Conservation (phyloP, 192 early-diverging fungal genomes). For the Rhizophagus sp. region DNA sequence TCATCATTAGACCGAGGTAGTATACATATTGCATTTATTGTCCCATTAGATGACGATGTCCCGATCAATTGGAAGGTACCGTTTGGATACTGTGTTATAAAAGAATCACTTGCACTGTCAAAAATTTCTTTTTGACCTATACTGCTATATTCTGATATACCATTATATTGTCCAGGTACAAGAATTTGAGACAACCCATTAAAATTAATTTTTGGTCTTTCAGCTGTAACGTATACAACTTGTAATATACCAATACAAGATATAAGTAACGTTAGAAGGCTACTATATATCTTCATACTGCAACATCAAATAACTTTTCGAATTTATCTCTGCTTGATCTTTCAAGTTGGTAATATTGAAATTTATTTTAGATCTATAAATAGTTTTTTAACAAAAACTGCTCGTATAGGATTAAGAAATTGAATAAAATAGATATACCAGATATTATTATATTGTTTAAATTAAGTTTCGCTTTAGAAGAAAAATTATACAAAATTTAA, state of each 20-base stretch:
- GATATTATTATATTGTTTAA: no score
- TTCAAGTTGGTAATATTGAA: background rate
- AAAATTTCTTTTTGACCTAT: background rate
- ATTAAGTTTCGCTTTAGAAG: no score
- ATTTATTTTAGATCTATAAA: background rate
- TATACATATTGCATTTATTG: conserved; percentile 25
- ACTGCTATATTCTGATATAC: background rate
- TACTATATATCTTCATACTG: conserved; percentile 13
- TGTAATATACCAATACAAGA: conserved; percentile 7
- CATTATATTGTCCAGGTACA: conserved; percentile 27
- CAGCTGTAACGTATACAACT: background rate
- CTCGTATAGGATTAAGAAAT: background rate
- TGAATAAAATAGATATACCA: no score
- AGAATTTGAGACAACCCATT: background rate
- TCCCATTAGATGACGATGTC: conserved; percentile 4
- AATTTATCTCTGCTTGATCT: background rate
- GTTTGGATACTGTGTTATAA: background rate
- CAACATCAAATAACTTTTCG: background rate
- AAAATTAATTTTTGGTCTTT: conserved; percentile 10
- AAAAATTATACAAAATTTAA: no score
- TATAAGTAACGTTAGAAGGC: conserved; percentile 1
- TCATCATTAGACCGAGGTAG: background rate
- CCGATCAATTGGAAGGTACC: conserved; percentile 3
- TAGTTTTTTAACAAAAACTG: background rate
- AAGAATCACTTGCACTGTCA: background rate